Conservation (phyloP, 192 early-diverging fungal genomes). For the Pilaira anomala region DNA sequence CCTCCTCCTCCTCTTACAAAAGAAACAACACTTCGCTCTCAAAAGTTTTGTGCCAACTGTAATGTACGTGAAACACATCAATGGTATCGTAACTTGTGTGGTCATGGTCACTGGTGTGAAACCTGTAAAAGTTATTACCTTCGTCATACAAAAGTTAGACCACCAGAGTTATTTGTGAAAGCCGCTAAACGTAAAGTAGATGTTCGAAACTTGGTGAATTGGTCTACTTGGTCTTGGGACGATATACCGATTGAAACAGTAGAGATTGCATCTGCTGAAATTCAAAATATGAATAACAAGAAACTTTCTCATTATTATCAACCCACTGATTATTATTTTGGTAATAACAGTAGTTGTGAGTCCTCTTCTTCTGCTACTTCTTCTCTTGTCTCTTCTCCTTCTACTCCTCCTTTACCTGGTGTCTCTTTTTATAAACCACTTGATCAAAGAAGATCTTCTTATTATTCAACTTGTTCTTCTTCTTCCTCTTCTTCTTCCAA, state of each 20-base stretch:
- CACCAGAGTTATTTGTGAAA: constrained; percentile 29
- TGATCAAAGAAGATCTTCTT: not conserved
- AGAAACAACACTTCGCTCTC: not conserved
- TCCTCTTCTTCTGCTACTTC: not conserved
- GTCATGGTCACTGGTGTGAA: constrained; percentile 36
- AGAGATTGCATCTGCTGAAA: not conserved
- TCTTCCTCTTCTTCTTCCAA: not conserved
- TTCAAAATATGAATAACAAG: not conserved
- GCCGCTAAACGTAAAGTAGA: constrained; percentile 33
- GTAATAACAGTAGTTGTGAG: too few relatives aligned
- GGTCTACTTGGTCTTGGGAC: constrained; percentile 23
- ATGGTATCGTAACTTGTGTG: constrained; percentile 36
- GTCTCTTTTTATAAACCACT: not conserved
- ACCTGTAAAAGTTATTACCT: constrained; percentile 37
- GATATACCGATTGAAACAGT: constrained; percentile 5
- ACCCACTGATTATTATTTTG: not conserved
- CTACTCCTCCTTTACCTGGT: constrained; percentile 5
- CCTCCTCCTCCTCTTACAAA: too few relatives aligned
- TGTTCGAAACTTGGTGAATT: constrained; percentile 22
- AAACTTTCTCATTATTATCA: not conserved
- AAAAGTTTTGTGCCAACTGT: constrained; percentile 31
- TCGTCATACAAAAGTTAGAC: constrained; percentile 25
- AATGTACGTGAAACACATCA: constrained; percentile 33
- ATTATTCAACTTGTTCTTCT: not conserved
- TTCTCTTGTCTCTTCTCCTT: not conserved